Evolutionary conservation across 106 monocot genomes (phyloP).

Genomic region (Dactylorhiza incarnata): DNA sequence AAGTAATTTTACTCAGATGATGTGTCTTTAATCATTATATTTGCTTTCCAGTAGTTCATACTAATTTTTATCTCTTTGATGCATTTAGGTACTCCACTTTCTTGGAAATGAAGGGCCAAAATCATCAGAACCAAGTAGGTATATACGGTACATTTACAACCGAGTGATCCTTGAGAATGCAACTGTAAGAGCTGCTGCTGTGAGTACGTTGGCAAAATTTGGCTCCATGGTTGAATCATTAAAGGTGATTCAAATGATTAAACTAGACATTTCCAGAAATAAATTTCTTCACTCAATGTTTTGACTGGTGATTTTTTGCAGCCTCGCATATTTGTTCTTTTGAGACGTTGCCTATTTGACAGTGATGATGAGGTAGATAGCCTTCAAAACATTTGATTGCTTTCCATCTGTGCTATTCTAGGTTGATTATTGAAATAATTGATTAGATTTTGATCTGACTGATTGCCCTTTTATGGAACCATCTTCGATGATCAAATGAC

Average conservation of each 20-base stretch:
- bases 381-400: background rate
- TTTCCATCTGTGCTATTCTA: background rate
- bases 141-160: conserved; percentile 94
- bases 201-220: conserved; percentile 97
- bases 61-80: background rate
- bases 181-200: conserved; percentile 89
- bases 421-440: background rate
- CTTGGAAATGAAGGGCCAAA: conserved; percentile 97
- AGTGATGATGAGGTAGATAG: conserved; percentile 86
- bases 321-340: conserved; percentile 95
- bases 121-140: conserved; percentile 92
- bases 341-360: conserved; percentile 93
- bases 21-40: background rate
- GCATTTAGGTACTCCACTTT: conserved; percentile 84
- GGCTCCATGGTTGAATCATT: conserved; percentile 86
- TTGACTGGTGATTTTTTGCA: conserved; percentile 27
- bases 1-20: background rate
- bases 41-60: background rate
- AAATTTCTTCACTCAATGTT: background rate
- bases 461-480: background rate
- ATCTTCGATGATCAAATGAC: background rate
- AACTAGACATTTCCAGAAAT: background rate
- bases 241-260: conserved; percentile 48
- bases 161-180: conserved; percentile 99
- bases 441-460: background rate